Base-by-base conservation (phyloP, 75 land plant species). In the Adiantum capillusveneris region DNA sequence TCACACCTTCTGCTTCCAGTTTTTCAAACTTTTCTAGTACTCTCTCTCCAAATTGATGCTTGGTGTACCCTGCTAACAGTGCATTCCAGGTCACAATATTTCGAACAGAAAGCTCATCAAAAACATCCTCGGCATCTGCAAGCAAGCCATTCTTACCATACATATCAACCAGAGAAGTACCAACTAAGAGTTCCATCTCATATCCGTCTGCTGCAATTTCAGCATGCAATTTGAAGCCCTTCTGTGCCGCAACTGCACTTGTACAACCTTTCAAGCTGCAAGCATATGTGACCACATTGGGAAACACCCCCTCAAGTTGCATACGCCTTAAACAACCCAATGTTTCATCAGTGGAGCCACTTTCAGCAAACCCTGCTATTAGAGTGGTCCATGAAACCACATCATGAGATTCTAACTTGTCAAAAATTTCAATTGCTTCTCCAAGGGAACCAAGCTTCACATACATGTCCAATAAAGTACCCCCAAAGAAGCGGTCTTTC, bases 391-490 rank as follows among this genome's bases (percentile, higher is more conserved):
- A 79, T 0, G 81, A 79, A 18, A 79, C 52, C 0, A 54, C 31
- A 54, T 79, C 81, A 29, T 59, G 69, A n/a, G 44, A 57, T 37
- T 17, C 51, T 63, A 79, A 63, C 0, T 25, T 22, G 6, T 34
- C 56, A 26, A 79, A 79, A 0, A 70, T 29, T 12, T 31, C 64
- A 0, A 37, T 20, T 1, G 81, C 77, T 13, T 14, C 65, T 20
- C 48, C 50, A 18, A 79, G 39, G 43, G 31, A 60, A 36, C 81
- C 81, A 20, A 73, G 74, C 57, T 74, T 79, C 29, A 70, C 69
- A 58, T 79, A 79, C 81, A 79, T 79, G 42, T 79, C 81, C 56
- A 79, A 53, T 1, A 79, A 18, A 5, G 77, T 76, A 63, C 73
- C 73, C 12, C 58, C 53, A 11, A 79, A 57, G 0, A 50, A 53